Base-by-base conservation (phyloP, 2,329 filamentous ascomycete genomes). In the Hypoxylon rubiginosum region DNA sequence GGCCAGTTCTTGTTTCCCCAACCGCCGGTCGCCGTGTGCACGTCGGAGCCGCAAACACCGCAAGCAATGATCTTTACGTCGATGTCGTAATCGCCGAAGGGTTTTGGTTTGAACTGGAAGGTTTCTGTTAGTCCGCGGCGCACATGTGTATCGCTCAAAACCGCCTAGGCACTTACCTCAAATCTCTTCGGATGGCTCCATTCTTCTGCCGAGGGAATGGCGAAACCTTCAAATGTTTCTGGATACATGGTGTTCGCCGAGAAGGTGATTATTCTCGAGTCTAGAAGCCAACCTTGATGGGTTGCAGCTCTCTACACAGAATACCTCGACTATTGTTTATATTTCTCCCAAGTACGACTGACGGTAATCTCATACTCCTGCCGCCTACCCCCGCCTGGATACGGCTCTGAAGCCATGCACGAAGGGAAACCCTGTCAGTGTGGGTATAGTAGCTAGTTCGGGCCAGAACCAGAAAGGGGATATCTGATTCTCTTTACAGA, bases 61-160 rank as follows among this genome's bases (percentile, higher is more conserved):
- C 82, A 83, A 73, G 84, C 82, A 26, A 81, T 80, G 58, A 86
- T 75, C 62, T 79, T 75, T 65, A 85, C 81, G 71, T 85, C 83
- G 59, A 85, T 73, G 70, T 84, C 81, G 41, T 77, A 82, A 65
- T 84, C 82, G 60, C 82, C 80, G 79, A 82, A 84, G 3, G 65
- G 60, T 73, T 84, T 84, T 10, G 81, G 81, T 68, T 80, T 72
- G 58, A 82, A 83, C 61, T 81, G 15, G 39, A 43, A 17, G 17
- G 3, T 6, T 3, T 43, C 4, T 17, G 15, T 43, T 9, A 43
- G 39, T 17, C 17, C 17, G 15, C 13, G 39, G 15, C 17, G 17
- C 36, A 39, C 36, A 39, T 15, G 11, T 10, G 11, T 43, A 43
- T 15, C 17, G 3, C 15, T 9, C 39, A 17, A 17, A 43, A 5